Conservation (phyloP, 768 basidiomycete species). For the Boletus fagicola region DNA sequence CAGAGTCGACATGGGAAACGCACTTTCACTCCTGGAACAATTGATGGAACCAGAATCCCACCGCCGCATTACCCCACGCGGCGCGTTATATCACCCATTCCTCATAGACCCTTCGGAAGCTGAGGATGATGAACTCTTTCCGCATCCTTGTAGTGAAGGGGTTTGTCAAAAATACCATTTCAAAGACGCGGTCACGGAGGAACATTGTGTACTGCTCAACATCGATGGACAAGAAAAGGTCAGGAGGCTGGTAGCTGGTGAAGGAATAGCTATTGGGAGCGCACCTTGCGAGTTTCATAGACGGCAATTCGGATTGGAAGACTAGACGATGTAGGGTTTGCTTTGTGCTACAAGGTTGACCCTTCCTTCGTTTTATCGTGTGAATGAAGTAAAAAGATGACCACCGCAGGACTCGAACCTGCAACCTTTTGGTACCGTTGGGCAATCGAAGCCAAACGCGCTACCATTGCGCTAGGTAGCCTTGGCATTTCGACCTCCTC, state of each 20-base stretch:
- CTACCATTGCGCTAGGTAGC: constrained; percentile 92
- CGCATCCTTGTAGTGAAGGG: constrained; percentile 67
- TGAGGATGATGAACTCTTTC: constrained; percentile 66
- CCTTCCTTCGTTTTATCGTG: background rate
- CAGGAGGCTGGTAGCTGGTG: constrained; percentile 33
- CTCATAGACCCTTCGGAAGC: constrained; percentile 47
- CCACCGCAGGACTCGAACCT: constrained; percentile 96
- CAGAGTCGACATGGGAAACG: constrained; percentile 55
- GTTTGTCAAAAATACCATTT: constrained; percentile 63
- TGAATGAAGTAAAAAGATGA: constrained; percentile 39
- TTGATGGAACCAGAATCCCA: constrained; percentile 77
- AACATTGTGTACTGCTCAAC: constrained; percentile 48
- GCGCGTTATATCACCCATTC: constrained; percentile 79
- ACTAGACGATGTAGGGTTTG: background rate
- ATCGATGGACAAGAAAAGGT: constrained; percentile 36
- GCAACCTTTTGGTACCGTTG: constrained; percentile 85
- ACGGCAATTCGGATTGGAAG: constrained; percentile 17
- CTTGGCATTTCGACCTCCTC: background rate
- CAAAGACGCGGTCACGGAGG: constrained; percentile 56
- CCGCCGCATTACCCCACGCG: constrained; percentile 70
- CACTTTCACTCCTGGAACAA: constrained; percentile 71
- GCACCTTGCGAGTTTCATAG: constrained; percentile 63
- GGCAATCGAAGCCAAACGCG: constrained; percentile 91
- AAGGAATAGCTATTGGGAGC: constrained; percentile 58
- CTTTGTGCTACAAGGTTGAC: background rate